Percentiles rank a stretch among this genome's conserved stretches.
Evolutionary conservation across 2,329 filamentous ascomycete genomes (phyloP).

Genomic region (Blastomyces parvus): DNA sequence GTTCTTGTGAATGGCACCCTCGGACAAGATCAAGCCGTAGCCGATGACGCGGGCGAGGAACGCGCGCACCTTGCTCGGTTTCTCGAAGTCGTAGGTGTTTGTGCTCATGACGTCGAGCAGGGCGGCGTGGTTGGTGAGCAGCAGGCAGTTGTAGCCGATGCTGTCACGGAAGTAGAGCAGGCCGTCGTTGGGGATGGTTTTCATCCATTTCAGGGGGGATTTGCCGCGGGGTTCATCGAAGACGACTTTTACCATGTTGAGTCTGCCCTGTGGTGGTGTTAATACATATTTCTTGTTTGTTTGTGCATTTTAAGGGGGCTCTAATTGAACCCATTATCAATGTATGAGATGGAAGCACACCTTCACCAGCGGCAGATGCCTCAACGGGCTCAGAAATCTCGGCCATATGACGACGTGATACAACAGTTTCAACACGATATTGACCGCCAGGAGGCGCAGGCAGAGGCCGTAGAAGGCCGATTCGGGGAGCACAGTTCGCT

Average conservation of each 20-base stretch:
- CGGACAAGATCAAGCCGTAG: conserved; percentile 42
- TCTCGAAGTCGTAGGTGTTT: conserved; percentile 47
- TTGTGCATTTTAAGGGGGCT: not conserved
- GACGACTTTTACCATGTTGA: conserved; percentile 23
- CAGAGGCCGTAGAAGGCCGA: conserved; percentile 20
- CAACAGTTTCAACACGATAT: conserved; percentile 20
- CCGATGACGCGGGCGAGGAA: conserved; percentile 43
- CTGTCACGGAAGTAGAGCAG: conserved; percentile 44
- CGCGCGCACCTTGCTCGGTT: conserved; percentile 36
- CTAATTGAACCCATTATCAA: conserved; percentile 9
- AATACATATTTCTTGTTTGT: not conserved
- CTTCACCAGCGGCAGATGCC: conserved; percentile 41
- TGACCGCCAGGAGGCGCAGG: conserved; percentile 20
- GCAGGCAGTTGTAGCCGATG: conserved; percentile 32
- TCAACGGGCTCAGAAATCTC: conserved; percentile 41
- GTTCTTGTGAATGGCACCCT: conserved; percentile 43
- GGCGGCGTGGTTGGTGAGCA: conserved; percentile 31
- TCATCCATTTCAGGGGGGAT: conserved; percentile 38
- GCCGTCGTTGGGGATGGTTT: conserved; percentile 46
- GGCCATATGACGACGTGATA: conserved; percentile 43
- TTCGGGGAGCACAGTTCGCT: conserved; percentile 21
- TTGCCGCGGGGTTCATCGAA: conserved; percentile 28
- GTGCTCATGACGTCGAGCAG: conserved; percentile 45
- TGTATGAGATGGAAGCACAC: too few relatives aligned
- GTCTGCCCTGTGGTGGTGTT: conserved; percentile 18